phyloP scores from a whole-genome alignment of 1,284 basidiomycete species.

The Somion occarium region DNA sequence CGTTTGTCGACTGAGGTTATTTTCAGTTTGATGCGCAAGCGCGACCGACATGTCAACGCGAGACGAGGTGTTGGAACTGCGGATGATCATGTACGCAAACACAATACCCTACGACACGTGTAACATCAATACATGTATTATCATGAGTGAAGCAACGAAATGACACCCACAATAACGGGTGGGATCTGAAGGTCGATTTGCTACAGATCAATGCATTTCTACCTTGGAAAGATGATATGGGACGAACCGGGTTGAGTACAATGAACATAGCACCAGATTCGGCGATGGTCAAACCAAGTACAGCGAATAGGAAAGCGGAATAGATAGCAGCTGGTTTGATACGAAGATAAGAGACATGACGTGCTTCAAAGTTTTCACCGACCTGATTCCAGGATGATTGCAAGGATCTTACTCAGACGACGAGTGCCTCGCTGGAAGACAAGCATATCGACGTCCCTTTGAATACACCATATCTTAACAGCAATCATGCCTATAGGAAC shows the following conservation, averaged over 20 bases:
- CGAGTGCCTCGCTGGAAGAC: background rate
- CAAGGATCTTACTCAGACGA: background rate
- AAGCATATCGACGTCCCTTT: too few relatives aligned
- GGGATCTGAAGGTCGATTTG: background rate
- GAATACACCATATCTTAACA: background rate
- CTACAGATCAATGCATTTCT: background rate
- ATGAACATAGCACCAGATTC: background rate
- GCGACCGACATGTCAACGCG: too few relatives aligned
- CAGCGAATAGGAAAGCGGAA: background rate
- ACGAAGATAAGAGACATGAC: background rate
- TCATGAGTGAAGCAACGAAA: background rate
- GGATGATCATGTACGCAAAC: background rate
- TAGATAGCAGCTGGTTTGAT: background rate
- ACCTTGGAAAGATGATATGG: background rate
- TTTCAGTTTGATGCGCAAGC: too few relatives aligned
- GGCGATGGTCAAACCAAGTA: background rate
- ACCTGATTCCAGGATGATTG: background rate
- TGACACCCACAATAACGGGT: background rate
- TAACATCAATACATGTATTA: background rate
- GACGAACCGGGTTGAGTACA: background rate
- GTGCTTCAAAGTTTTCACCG: background rate
- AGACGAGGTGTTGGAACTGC: too few relatives aligned
- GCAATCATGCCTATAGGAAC: background rate
- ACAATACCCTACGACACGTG: background rate
- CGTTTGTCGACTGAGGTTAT: too few relatives aligned